Evolutionary conservation across 768 basidiomycete genomes (phyloP).

Genomic region (Thelephora aurantiotincta): DNA sequence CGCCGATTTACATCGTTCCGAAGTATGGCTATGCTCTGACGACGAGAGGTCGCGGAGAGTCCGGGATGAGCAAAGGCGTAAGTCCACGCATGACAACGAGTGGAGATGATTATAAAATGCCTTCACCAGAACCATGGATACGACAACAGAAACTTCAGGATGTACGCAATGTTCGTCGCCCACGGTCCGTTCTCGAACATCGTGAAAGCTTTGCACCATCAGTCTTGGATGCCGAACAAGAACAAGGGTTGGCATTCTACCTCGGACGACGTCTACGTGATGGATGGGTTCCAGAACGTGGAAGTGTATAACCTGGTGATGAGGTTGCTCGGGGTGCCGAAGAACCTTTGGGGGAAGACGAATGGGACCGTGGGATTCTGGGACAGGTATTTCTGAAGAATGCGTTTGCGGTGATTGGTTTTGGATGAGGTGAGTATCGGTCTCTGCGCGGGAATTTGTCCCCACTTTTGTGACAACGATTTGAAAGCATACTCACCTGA

Average conservation of each 20-base stretch:
- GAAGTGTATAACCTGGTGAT: conserved; percentile 76
- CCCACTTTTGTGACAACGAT: too few species aligned
- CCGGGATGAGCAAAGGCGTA: conserved; percentile 64
- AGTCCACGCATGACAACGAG: conserved; percentile 14
- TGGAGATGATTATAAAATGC: background rate
- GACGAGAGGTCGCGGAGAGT: conserved; percentile 41
- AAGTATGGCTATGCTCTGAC: conserved; percentile 71
- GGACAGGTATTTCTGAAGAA: conserved; percentile 51
- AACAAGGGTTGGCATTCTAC: conserved; percentile 56
- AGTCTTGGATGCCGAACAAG: conserved; percentile 14
- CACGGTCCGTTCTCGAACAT: conserved; percentile 77
- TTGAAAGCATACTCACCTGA: too few species aligned
- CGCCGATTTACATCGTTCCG: conserved; percentile 78
- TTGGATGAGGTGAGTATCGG: too few species aligned
- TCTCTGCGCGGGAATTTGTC: too few species aligned
- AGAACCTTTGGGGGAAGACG: conserved; percentile 36
- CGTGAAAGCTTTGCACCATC: conserved; percentile 31
- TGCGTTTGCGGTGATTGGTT: too few species aligned
- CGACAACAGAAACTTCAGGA: conserved; percentile 60
- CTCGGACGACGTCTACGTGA: conserved; percentile 49
- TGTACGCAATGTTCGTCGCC: conserved; percentile 87
- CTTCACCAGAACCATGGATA: conserved; percentile 71
- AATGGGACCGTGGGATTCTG: conserved; percentile 80
- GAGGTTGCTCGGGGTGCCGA: conserved; percentile 50
- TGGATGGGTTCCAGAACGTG: conserved; percentile 76